Percentiles rank a stretch among this genome's conserved stretches.
These are phyloP conservation scores for Astrocystis sublimbata DNA, from an alignment of 495 filamentous ascomycete species.

Conservation along the genomic window DNA sequence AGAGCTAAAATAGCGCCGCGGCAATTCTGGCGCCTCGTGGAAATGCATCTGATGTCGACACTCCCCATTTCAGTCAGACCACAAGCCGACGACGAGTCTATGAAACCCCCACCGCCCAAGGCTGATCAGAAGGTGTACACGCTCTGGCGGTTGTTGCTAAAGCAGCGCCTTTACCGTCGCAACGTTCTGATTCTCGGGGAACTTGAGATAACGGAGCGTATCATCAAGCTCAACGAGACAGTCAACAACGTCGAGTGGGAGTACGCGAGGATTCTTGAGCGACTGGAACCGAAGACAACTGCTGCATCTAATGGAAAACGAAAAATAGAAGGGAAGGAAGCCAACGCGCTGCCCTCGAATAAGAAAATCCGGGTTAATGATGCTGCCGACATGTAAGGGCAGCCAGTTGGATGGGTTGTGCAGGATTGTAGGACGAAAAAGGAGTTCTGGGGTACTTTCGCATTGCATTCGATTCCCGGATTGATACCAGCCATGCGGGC, in stretches of 20 bases:
- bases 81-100: constrained; percentile 29
- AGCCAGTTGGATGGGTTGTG: neutral
- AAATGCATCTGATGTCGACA: constrained; percentile 82
- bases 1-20: constrained; percentile 76
- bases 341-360: constrained; percentile 14
- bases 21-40: constrained; percentile 84
- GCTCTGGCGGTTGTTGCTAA: constrained; percentile 81
- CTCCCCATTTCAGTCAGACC: constrained; percentile 66
- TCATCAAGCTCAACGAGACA: constrained; percentile 79
- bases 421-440: constrained; percentile 7
- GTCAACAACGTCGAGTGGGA: constrained; percentile 77
- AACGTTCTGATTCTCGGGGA: constrained; percentile 77
- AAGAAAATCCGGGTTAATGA: constrained; percentile 42
- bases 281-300: constrained; percentile 25
- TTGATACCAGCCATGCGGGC: neutral
- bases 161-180: constrained; percentile 77
- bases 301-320: constrained; percentile 27
- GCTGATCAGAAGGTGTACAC: constrained; percentile 57
- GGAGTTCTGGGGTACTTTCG: constrained; percentile 23
- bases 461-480: constrained; percentile 12
- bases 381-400: neutral
- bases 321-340: constrained; percentile 24
- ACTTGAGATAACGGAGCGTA: constrained; percentile 71
- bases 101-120: constrained; percentile 29
- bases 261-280: constrained; percentile 66